Percentiles rank a stretch among this genome's conserved stretches.
Conservation (phyloP, 2,329 filamentous ascomycete species). For the Rhynchosporium graminicola region DNA sequence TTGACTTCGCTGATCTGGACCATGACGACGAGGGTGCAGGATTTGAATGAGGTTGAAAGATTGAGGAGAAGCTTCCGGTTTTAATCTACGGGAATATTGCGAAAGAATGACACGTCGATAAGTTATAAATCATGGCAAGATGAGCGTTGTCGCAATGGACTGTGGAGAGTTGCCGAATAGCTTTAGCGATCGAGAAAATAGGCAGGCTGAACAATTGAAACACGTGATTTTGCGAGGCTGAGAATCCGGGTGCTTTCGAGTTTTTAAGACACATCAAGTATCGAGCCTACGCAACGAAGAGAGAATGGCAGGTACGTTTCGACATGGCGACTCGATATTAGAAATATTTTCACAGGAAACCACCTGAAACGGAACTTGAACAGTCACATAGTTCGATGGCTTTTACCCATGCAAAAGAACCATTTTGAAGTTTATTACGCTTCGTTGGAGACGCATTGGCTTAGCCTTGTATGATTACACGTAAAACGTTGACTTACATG, state of each 20-base stretch:
- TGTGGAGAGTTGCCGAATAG: conserved; percentile 9
- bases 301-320: too few species aligned
- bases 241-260: background rate
- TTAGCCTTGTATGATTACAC: background rate
- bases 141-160: conserved; percentile 16
- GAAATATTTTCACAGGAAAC: too few species aligned
- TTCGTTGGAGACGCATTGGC: too few species aligned
- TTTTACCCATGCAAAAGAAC: too few species aligned
- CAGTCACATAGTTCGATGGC: too few species aligned
- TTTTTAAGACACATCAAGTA: background rate
- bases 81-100: conserved; percentile 7
- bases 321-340: too few species aligned
- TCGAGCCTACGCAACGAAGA: too few species aligned
- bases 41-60: background rate
- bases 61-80: background rate
- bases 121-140: conserved; percentile 17
- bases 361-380: too few species aligned
- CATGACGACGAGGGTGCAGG: conserved; percentile 52
- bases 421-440: too few species aligned
- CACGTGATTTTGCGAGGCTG: background rate
- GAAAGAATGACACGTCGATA: conserved; percentile 16
- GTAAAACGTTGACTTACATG: background rate
- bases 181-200: conserved; percentile 8
- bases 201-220: background rate
- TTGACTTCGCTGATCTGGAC: conserved; percentile 94